Evolutionary conservation across 352 stramenopile species (phyloP).

Genomic region (Globisporangium cystogenes): DNA sequence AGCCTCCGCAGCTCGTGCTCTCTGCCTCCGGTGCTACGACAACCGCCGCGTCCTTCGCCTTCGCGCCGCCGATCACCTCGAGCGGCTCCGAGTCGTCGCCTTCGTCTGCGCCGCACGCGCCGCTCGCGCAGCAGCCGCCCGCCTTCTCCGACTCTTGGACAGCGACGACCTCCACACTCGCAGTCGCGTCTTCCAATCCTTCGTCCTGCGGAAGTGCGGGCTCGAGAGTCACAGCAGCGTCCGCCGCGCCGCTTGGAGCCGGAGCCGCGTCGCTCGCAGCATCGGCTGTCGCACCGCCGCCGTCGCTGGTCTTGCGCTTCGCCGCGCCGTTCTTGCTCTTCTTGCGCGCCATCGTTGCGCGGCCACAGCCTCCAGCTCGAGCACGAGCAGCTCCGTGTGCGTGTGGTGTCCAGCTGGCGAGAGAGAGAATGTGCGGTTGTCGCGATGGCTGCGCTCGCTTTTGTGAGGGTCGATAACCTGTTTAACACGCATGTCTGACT

Average conservation of each 20-base stretch:
- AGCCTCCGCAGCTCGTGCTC: not conserved
- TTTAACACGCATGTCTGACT: not conserved
- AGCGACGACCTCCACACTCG: not conserved
- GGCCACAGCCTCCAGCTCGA: no score
- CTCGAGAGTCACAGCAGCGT: not conserved
- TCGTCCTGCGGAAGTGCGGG: not conserved
- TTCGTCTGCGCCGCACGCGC: not conserved
- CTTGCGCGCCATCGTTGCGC: slow-evolving; percentile 9
- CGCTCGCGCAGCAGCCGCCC: not conserved
- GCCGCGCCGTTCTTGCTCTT: slow-evolving; percentile 8
- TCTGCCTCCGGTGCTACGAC: not conserved
- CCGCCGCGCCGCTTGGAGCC: no score
- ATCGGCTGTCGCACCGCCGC: not conserved
- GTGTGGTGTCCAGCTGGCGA: not conserved
- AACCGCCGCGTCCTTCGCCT: not conserved
- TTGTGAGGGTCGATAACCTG: no score
- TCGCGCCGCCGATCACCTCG: not conserved
- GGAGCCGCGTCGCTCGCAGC: not conserved
- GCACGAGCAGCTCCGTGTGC: not conserved
- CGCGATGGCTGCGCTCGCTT: no score
- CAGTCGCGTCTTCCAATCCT: not conserved
- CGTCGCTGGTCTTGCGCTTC: slow-evolving; percentile 1
- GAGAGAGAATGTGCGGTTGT: not conserved
- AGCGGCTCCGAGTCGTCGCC: not conserved
- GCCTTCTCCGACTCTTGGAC: not conserved